Conservation (phyloP, 2,329 filamentous ascomycete species). For the Pyricularia pennisetigena region DNA sequence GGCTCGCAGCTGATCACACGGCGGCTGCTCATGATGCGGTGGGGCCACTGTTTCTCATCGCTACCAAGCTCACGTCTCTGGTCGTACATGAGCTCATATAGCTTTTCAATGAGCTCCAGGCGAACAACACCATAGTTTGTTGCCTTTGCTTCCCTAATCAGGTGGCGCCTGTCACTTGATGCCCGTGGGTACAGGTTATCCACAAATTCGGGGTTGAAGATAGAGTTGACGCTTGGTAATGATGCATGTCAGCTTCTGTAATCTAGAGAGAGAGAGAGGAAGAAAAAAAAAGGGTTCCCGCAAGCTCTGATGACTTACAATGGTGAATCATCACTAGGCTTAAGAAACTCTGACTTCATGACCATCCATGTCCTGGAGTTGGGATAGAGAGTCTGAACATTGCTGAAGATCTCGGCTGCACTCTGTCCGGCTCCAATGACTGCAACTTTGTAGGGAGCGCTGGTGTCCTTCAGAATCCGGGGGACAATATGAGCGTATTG, state of each 20-base stretch:
- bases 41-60: constrained; percentile 68
- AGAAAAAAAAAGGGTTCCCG: neutral
- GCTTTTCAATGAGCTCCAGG: constrained; percentile 76
- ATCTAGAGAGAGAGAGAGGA: too few relatives aligned
- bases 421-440: constrained; percentile 87
- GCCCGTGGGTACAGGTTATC: constrained; percentile 65
- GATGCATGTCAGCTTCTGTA: neutral
- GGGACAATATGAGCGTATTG: constrained; percentile 63
- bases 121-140: constrained; percentile 96
- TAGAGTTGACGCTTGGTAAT: constrained; percentile 68
- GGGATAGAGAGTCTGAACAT: constrained; percentile 73
- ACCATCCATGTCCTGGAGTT: constrained; percentile 69
- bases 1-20: constrained; percentile 51
- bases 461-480: constrained; percentile 44
- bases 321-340: constrained; percentile 89
- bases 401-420: constrained; percentile 90
- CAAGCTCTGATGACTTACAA: constrained; percentile 52
- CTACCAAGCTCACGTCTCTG: constrained; percentile 62
- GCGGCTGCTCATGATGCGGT: constrained; percentile 65
- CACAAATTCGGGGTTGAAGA: constrained; percentile 84
- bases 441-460: constrained; percentile 60
- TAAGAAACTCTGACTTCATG: constrained; percentile 73
- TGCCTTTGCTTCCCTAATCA: constrained; percentile 60
- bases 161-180: constrained; percentile 46
- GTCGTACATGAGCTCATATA: constrained; percentile 82